Conservation (phyloP, 441 rosid genomes). For the Aleurites moluccanus region DNA sequence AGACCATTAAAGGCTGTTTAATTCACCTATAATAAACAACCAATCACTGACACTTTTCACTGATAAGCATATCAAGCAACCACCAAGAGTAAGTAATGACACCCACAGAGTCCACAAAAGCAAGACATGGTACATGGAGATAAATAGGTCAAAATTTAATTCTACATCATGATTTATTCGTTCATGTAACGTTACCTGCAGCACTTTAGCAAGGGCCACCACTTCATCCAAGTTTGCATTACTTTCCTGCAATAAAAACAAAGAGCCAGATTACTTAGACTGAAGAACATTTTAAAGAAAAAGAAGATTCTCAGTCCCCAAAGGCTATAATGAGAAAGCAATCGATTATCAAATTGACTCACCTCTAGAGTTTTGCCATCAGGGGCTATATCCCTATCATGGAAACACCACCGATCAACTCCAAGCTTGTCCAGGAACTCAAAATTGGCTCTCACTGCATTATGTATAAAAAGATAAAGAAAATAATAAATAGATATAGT, state of each 20-base stretch:
- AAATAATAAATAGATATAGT: constrained; percentile 4
- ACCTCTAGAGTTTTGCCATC: constrained; percentile 81
- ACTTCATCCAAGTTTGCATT: constrained; percentile 92
- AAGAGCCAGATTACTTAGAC: not conserved
- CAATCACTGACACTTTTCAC: not conserved
- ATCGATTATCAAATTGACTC: constrained; percentile 7
- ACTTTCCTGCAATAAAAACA: constrained; percentile 54
- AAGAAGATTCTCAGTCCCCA: not conserved
- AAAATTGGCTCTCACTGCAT: constrained; percentile 94
- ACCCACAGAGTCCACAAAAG: not conserved
- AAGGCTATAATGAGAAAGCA: not conserved
- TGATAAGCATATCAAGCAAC: not conserved
- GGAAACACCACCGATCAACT: constrained; percentile 96
- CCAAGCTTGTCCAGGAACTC: constrained; percentile 92
- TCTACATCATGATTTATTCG: not conserved
- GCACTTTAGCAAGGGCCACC: constrained; percentile 89
- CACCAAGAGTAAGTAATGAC: not conserved
- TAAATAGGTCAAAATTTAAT: not conserved
- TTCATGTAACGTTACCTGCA: constrained; percentile 47
- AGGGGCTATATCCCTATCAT: constrained; percentile 96
- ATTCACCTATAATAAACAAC: not conserved
- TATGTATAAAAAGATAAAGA: constrained; percentile 8
- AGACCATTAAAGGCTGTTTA: not conserved
- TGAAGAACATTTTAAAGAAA: not conserved
- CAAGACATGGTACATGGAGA: not conserved